These are phyloP conservation scores for Ogataea chonburiensis DNA, from an alignment of 805 yeast species.

Conservation along the genomic window DNA sequence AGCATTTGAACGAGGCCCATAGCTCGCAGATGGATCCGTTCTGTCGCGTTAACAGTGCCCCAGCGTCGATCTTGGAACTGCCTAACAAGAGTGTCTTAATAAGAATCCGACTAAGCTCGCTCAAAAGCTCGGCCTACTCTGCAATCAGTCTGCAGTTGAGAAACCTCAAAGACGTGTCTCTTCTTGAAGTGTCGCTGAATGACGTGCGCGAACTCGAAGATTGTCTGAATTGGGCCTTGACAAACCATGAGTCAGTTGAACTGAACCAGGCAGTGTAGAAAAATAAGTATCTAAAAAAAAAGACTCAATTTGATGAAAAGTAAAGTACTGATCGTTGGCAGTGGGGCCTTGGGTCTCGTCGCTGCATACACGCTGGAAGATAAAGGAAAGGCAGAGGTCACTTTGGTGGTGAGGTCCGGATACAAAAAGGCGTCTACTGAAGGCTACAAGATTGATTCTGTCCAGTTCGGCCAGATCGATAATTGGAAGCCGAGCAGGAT, in stretches of 20 bases:
- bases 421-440: constrained; percentile 47
- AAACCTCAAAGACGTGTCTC: constrained; percentile 20
- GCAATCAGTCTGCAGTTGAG: constrained; percentile 16
- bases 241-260: constrained; percentile 11
- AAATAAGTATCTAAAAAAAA: background rate
- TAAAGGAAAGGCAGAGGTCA: constrained; percentile 46
- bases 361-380: constrained; percentile 60
- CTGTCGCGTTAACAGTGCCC: constrained; percentile 21
- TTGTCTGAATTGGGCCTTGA: constrained; percentile 55
- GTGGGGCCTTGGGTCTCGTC: constrained; percentile 85
- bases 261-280: constrained; percentile 3
- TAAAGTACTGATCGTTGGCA: constrained; percentile 65
- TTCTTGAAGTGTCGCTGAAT: constrained; percentile 47
- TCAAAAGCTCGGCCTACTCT: constrained; percentile 18
- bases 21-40: constrained; percentile 22
- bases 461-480: constrained; percentile 54
- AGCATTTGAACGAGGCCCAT: constrained; percentile 24
- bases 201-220: constrained; percentile 54
- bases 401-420: constrained; percentile 62
- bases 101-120: constrained; percentile 16
- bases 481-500: constrained; percentile 55
- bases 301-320: constrained; percentile 8
- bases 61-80: constrained; percentile 23
- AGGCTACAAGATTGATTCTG: constrained; percentile 60
- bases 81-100: constrained; percentile 13